A percentile compares a stretch with the other conserved stretches of the same genome.
phyloP scores from a whole-genome alignment of 805 yeast genomes.

The Ogataea nakhonphanomensis region DNA sequence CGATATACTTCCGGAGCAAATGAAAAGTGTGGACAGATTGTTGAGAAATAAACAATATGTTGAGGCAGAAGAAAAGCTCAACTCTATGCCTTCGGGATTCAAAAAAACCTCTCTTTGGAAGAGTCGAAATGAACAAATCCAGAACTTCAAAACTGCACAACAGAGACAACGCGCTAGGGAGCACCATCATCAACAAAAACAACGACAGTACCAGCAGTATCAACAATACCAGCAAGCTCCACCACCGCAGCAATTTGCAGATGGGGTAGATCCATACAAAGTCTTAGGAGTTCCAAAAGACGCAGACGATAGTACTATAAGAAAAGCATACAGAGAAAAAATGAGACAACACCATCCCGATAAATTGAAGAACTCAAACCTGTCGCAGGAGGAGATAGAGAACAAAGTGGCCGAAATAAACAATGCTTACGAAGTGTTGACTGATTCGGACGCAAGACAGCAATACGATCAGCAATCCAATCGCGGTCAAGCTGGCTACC shows the following conservation, averaged over 20 bases:
- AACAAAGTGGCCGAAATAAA: slow-evolving; percentile 87
- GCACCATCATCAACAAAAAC: slow-evolving; percentile 45
- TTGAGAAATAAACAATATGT: slow-evolving; percentile 25
- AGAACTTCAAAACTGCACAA: slow-evolving; percentile 27
- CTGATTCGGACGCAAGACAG: slow-evolving; percentile 58
- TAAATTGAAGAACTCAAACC: slow-evolving; percentile 64
- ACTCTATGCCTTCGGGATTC: slow-evolving; percentile 33
- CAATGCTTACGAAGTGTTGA: slow-evolving; percentile 84
- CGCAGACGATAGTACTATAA: slow-evolving; percentile 71
- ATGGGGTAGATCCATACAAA: slow-evolving; percentile 68
- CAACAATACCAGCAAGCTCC: slow-evolving; percentile 37
- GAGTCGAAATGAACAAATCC: slow-evolving; percentile 27
- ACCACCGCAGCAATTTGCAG: slow-evolving; percentile 24
- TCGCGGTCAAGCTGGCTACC: slow-evolving; percentile 16
- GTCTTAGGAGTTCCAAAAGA: slow-evolving; percentile 61
- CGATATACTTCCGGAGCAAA: slow-evolving; percentile 15
- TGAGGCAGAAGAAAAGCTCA: slow-evolving; percentile 40
- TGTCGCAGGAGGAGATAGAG: slow-evolving; percentile 68
- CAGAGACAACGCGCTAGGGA: slow-evolving; percentile 38
- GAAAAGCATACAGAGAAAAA: slow-evolving; percentile 73
- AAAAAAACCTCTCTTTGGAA: slow-evolving; percentile 39
- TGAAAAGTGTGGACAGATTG: slow-evolving; percentile 16
- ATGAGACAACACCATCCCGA: slow-evolving; percentile 90
- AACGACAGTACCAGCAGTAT: slow-evolving; percentile 39
- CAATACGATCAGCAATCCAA: slow-evolving; percentile 52